Evolutionary conservation across 257 asterid species (phyloP).

Genomic region (Catharanthus roseus): DNA sequence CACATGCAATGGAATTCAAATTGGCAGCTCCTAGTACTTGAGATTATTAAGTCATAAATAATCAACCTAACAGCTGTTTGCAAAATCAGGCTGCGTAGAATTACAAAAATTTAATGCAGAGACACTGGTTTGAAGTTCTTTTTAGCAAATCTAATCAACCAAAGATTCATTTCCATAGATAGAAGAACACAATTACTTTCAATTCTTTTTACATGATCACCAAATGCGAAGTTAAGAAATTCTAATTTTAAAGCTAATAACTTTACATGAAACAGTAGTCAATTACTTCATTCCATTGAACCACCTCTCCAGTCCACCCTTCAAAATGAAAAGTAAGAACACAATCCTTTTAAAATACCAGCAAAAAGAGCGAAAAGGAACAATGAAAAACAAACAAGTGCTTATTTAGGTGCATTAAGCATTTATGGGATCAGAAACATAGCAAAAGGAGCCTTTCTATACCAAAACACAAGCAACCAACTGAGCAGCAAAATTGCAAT

Average conservation of each 20-base stretch:
- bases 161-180: neutral
- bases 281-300: neutral
- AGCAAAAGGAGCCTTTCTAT: neutral
- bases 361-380: too few species aligned
- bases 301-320: neutral
- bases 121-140: neutral
- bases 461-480: neutral
- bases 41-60: neutral
- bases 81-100: too few species aligned
- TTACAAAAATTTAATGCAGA: neutral
- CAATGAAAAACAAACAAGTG: neutral
- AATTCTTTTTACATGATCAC: neutral
- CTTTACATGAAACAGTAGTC: neutral
- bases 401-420: neutral
- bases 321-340: too few species aligned
- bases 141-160: neutral
- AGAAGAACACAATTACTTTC: neutral
- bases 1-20: neutral
- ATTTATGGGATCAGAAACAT: neutral
- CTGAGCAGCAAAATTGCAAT: neutral
- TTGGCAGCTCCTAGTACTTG: neutral
- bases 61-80: neutral
- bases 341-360: too few species aligned
- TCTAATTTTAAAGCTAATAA: too few species aligned
- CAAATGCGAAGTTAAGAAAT: neutral